phyloP scores from a whole-genome alignment of 305 asterid species.

The Solanum chacoense region DNA sequence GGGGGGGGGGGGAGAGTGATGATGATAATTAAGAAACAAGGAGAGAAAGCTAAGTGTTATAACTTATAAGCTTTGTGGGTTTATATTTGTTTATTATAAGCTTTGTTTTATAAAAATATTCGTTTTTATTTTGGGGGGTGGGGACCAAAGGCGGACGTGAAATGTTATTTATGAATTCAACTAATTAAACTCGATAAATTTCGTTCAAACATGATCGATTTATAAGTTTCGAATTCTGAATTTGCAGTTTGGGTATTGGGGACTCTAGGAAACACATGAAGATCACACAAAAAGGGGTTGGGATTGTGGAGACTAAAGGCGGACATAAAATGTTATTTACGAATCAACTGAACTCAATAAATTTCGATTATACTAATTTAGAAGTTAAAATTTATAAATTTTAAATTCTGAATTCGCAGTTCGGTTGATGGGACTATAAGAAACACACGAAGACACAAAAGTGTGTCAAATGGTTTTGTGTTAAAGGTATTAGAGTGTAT shows the following conservation, averaged over 20 bases:
- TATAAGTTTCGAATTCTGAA: neutral
- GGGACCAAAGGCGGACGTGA: neutral
- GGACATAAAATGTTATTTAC: neutral
- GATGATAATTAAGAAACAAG: constrained; percentile 2
- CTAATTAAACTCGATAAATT: neutral
- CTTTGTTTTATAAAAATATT: neutral
- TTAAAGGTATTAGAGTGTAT: neutral
- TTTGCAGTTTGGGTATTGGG: neutral
- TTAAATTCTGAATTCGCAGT: neutral
- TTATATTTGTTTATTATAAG: neutral
- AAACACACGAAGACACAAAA: neutral
- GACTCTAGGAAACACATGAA: neutral
- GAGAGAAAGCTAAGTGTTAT: neutral
- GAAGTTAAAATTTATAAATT: neutral
- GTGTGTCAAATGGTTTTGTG: neutral
- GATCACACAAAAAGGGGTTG: neutral
- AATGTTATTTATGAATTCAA: neutral
- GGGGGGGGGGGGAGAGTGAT: neutral
- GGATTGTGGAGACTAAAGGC: neutral
- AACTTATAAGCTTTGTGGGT: neutral
- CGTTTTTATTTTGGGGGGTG: neutral
- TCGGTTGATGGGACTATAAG: neutral
- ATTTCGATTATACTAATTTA: no score
- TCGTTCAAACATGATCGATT: neutral
- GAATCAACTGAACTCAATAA: no score